Percentiles rank a stretch among this genome's conserved stretches.
Conservation (phyloP, 2,329 filamentous ascomycete genomes). For the Penicillium fuscoglaucum region DNA sequence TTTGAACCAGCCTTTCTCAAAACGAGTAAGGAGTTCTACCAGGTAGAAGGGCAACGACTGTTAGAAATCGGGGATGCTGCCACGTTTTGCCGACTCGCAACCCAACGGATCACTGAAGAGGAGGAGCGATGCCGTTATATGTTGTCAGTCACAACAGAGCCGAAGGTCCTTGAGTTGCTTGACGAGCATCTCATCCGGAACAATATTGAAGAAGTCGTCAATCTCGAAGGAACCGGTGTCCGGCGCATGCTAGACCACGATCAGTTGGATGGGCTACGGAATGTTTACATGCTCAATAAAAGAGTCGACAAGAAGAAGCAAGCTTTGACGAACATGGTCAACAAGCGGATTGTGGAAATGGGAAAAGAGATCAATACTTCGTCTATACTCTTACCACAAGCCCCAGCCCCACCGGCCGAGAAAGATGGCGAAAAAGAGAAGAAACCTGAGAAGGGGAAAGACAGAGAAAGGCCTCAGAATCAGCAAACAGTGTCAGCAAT, state of each 20-base stretch:
- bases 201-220: constrained; percentile 78
- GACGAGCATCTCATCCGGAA: constrained; percentile 76
- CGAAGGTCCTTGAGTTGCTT: constrained; percentile 73
- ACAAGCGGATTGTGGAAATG: constrained; percentile 73
- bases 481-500: constrained; percentile 85
- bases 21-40: constrained; percentile 73
- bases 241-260: constrained; percentile 91
- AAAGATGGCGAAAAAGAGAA: constrained; percentile 55
- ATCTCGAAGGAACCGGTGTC: constrained; percentile 80
- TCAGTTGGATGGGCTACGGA: constrained; percentile 71
- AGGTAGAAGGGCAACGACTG: constrained; percentile 69
- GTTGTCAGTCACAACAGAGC: constrained; percentile 68
- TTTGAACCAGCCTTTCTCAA: constrained; percentile 79
- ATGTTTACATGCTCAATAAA: constrained; percentile 76
- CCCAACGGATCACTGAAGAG: constrained; percentile 75
- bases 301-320: constrained; percentile 74
- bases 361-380: constrained; percentile 78
- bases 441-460: constrained; percentile 50
- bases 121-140: constrained; percentile 79
- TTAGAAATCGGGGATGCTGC: constrained; percentile 77
- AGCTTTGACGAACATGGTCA: constrained; percentile 68
- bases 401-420: constrained; percentile 51
- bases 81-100: constrained; percentile 75
- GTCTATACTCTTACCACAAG: constrained; percentile 41
- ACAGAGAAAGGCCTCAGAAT: constrained; percentile 59